Percentiles rank a stretch among this genome's conserved stretches.
Conservation (phyloP, 352 stramenopile species). For the Pythium phragmiticola region DNA sequence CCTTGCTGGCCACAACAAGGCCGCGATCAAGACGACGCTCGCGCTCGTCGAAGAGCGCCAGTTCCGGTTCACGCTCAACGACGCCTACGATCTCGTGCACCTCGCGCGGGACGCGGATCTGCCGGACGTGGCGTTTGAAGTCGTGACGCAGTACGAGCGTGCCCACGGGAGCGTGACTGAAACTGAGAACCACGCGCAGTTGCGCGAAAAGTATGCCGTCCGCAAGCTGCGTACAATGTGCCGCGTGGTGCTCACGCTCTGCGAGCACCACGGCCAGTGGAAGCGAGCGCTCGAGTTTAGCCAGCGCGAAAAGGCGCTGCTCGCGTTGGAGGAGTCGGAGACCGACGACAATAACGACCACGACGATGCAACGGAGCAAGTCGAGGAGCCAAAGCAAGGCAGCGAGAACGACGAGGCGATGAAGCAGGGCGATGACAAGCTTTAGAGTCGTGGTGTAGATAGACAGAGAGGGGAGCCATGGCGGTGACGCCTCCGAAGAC, state of each 20-base stretch:
- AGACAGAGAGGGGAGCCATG: no score
- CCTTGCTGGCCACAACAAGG: conserved; percentile 27
- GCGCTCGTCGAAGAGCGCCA: conserved; percentile 41
- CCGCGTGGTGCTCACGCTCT: conserved; percentile 43
- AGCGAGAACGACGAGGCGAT: no score
- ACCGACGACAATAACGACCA: no score
- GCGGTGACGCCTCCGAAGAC: no score
- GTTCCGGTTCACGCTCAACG: conserved; percentile 38
- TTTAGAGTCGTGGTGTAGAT: no score
- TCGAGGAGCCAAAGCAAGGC: no score
- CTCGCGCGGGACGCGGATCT: conserved; percentile 43
- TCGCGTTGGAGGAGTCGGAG: conserved; percentile 10
- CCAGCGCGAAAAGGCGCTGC: conserved; percentile 42
- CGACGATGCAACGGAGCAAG: no score
- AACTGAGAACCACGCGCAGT: conserved; percentile 14
- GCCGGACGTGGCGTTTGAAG: conserved; percentile 36
- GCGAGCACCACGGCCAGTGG: conserved; percentile 53
- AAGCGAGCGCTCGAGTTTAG: conserved; percentile 58
- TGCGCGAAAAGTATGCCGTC: conserved; percentile 36
- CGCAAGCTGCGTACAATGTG: conserved; percentile 60
- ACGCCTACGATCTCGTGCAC: conserved; percentile 60
- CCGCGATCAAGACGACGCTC: conserved; percentile 33
- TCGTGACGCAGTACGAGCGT: conserved; percentile 51
- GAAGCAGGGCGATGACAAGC: no score
- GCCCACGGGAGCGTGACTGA: conserved; percentile 33